These are phyloP conservation scores for Botrytis byssoidea DNA, from an alignment of 2,329 filamentous ascomycete genomes.

Conservation along the genomic window DNA sequence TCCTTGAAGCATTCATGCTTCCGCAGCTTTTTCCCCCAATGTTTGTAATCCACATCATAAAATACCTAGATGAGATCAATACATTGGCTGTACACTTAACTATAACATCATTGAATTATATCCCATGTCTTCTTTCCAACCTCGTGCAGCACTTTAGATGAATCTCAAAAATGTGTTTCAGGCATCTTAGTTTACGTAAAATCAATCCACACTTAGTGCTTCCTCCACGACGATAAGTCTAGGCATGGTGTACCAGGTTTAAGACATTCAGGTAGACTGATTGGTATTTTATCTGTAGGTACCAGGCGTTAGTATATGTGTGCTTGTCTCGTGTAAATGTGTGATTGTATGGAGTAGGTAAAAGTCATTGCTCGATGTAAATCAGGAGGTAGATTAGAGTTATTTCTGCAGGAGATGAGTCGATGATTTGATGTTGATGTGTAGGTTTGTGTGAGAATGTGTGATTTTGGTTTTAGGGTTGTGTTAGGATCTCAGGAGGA, in stretches of 20 bases:
- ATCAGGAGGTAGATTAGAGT: too few species aligned
- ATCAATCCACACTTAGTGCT: neutral
- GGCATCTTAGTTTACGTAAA: neutral
- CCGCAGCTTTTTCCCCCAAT: neutral
- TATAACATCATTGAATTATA: neutral
- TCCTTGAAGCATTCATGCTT: neutral
- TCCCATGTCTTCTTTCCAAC: neutral
- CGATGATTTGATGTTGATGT: too few species aligned
- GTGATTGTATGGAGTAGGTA: too few species aligned
- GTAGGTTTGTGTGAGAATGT: too few species aligned
- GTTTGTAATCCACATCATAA: neutral
- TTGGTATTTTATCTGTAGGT: neutral
- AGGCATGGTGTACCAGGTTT: too few species aligned
- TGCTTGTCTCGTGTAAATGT: neutral
- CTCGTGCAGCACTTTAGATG: neutral
- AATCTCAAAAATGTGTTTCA: neutral
- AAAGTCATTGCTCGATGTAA: too few species aligned
- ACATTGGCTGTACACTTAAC: slow-evolving; percentile 43
- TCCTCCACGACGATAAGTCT: neutral
- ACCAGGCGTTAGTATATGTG: neutral
- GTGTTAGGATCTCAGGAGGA: too few species aligned
- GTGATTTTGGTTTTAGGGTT: too few species aligned
- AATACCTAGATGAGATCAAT: neutral
- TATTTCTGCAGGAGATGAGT: too few species aligned
- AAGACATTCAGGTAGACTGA: neutral